Evolutionary conservation across 1,284 basidiomycete genomes (phyloP).

Genomic region (Tilletiopsis washingtonensis): DNA sequence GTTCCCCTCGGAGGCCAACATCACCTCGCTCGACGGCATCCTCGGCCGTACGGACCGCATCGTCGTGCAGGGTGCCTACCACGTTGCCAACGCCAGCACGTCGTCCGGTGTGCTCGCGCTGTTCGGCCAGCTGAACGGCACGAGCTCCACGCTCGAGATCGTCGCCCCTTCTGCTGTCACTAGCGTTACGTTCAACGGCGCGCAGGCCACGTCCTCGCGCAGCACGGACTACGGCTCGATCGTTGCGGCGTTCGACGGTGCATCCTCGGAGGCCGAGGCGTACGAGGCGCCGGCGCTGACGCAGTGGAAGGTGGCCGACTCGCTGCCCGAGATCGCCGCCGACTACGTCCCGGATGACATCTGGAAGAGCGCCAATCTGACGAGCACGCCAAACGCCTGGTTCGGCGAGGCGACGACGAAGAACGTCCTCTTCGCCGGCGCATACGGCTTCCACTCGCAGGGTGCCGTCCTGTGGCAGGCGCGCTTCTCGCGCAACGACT

Average conservation of each 20-base stretch:
- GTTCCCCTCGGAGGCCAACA: not conserved
- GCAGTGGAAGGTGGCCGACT: constrained; percentile 10
- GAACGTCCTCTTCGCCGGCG: constrained; percentile 52
- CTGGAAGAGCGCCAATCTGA: constrained; percentile 1
- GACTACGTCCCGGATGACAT: constrained; percentile 1
- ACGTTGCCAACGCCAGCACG: constrained; percentile 2
- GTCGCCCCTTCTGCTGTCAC: constrained; percentile 7
- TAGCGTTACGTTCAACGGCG: constrained; percentile 13
- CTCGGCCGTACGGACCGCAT: constrained; percentile 1
- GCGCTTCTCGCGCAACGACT: constrained; percentile 55
- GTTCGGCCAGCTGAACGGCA: constrained; percentile 11
- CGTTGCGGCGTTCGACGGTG: constrained; percentile 1
- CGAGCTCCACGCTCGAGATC: constrained; percentile 5
- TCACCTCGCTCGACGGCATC: not conserved
- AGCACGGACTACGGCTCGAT: constrained; percentile 10
- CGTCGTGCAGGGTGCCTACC: constrained; percentile 5
- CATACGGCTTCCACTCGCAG: constrained; percentile 56
- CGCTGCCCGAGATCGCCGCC: constrained; percentile 11
- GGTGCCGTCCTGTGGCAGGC: constrained; percentile 65
- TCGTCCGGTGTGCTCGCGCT: constrained; percentile 1
- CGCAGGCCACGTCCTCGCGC: not conserved
- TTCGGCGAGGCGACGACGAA: constrained; percentile 49
- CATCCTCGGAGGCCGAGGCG: not conserved
- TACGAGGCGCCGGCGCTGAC: constrained; percentile 5
- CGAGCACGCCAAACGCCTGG: constrained; percentile 1